Evolutionary conservation across 768 basidiomycete species (phyloP).

Genomic region (Cyclocybe aegerita): DNA sequence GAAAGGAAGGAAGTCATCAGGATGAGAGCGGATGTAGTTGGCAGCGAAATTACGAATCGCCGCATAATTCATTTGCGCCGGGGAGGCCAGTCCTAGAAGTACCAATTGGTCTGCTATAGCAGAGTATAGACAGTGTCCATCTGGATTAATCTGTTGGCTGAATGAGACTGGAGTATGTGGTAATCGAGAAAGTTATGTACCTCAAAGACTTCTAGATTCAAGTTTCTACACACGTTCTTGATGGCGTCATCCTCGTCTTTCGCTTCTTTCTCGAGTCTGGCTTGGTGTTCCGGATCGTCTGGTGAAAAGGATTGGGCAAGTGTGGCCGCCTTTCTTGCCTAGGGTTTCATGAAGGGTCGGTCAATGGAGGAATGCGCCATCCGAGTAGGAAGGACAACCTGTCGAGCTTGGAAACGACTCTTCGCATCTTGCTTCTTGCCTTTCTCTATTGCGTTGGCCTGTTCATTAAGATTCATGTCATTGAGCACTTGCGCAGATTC

Average conservation of each 20-base stretch:
- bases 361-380: background rate
- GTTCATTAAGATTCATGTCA: slow-evolving; percentile 42
- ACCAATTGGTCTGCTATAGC: slow-evolving; percentile 91
- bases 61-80: slow-evolving; percentile 56
- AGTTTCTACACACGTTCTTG: slow-evolving; percentile 58
- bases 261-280: slow-evolving; percentile 60
- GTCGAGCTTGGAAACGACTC: slow-evolving; percentile 65
- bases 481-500: slow-evolving; percentile 49
- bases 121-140: slow-evolving; percentile 95
- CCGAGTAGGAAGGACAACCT: slow-evolving; percentile 42
- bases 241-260: slow-evolving; percentile 70
- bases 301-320: slow-evolving; percentile 52
- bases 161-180: background rate
- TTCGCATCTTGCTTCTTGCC: slow-evolving; percentile 56
- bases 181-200: slow-evolving; percentile 31
- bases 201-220: slow-evolving; percentile 67
- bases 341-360: slow-evolving; percentile 2
- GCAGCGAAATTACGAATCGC: slow-evolving; percentile 71
- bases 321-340: slow-evolving; percentile 75
- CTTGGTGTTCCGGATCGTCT: slow-evolving; percentile 59
- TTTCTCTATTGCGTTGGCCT: slow-evolving; percentile 26
- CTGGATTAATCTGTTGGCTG: slow-evolving; percentile 76
- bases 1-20: slow-evolving; percentile 92
- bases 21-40: slow-evolving; percentile 76
- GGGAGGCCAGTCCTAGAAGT: slow-evolving; percentile 64